Base-by-base conservation (phyloP, 2,329 filamentous ascomycete species). In the Exophiala alcalophila region DNA sequence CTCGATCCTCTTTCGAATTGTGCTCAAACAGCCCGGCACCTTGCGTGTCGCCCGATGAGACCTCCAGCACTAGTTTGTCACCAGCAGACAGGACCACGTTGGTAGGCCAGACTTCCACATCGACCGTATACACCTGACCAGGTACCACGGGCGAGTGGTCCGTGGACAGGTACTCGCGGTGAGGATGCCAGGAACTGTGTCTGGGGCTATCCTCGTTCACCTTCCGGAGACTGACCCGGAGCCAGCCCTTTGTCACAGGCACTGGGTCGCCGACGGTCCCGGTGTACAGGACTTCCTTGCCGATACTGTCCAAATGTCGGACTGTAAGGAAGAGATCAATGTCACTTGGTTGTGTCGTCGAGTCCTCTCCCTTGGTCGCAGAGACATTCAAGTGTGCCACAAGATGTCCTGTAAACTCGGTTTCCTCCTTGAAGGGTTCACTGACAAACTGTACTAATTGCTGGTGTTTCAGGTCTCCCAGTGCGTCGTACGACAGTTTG, bases 401-500 rank as follows among this genome's bases (percentile, higher is more conserved):
- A 19, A 84, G 66, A 55, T 86, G 80, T 0, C 83, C 83, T 0
- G 83, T 86, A 40, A 87, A 77, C 56, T 86, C 83, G 0, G 76
- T 83, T 54, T 86, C 80, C 5, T 66, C 47, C n/a, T 73, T 68
- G 44, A 86, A 84, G 0, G 77, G 65, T 0, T 67, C 43, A 0
- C 76, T 82, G 1, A 65, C 68, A 59, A 86, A 86, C 28, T 76
- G 73, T 0, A 85, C 52, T 0, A 72, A 44, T 36, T 81, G 66
- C 0, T 72, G 72, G 7, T 73, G 67, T 0, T 79, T 66, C 0
- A 83, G 53, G 0, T 67, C 75, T 0, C 81, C 80, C 0, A 84
- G 67, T 0, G 80, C 79, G 39, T 68, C 67, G 59, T 84, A 84
- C 0, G 72, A 71, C 2, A 82, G 54, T 54, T 74, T 75, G 16